These are phyloP conservation scores for Astragalus membranaceus DNA, from an alignment of 306 rosid species.

Conservation along the genomic window DNA sequence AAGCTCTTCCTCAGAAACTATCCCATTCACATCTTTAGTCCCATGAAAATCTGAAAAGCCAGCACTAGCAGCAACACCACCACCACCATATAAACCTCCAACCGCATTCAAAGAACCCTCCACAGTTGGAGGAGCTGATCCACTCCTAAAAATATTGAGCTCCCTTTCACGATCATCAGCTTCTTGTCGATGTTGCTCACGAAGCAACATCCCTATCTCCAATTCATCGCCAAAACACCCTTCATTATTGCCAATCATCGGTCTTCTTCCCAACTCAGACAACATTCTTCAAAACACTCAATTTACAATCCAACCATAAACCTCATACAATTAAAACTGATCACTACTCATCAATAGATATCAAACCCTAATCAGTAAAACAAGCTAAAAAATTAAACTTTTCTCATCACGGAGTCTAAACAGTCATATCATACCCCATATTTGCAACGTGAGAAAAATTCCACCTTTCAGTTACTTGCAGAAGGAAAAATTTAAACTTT, in stretches of 20 bases:
- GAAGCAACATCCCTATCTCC: slow-evolving; percentile 78
- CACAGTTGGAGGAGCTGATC: slow-evolving; percentile 12
- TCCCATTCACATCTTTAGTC: neutral
- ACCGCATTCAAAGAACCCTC: slow-evolving; percentile 6
- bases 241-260: slow-evolving; percentile 66
- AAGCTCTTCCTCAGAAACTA: neutral
- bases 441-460: neutral
- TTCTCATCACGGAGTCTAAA: neutral
- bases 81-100: neutral
- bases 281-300: slow-evolving; percentile 43
- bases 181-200: neutral
- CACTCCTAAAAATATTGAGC: slow-evolving; percentile 4
- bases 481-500: neutral
- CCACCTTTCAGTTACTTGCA: neutral
- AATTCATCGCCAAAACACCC: slow-evolving; percentile 84
- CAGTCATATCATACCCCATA: neutral
- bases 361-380: neutral
- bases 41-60: neutral
- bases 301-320: neutral
- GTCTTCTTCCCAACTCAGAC: slow-evolving; percentile 78
- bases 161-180: neutral
- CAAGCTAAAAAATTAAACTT: neutral
- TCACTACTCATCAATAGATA: neutral
- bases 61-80: neutral
- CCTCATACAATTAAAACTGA: neutral